These are phyloP conservation scores for Fabrea salina DNA, from an alignment of 169 alveolate species.

Conservation along the genomic window DNA sequence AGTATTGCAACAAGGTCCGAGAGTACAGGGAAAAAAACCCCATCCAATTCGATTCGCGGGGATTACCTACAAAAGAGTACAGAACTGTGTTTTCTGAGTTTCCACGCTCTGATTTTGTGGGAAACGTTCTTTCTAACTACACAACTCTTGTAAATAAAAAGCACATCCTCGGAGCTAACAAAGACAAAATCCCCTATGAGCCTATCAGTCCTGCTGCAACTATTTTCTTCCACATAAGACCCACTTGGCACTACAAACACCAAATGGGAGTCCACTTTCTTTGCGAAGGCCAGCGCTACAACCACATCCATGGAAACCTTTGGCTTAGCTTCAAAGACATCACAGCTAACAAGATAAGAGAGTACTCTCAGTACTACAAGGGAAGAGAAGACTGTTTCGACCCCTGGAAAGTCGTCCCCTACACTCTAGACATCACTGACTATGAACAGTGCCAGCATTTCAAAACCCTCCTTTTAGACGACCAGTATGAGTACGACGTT, in stretches of 20 bases:
- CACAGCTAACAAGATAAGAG: not conserved
- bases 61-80: not conserved
- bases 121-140: not conserved
- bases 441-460: constrained; percentile 13
- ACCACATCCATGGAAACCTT: constrained; percentile 27
- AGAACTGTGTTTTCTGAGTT: constrained; percentile 16
- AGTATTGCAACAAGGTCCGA: constrained; percentile 1
- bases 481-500: not conserved
- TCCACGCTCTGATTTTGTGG: not conserved
- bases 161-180: not conserved
- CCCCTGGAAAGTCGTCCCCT: constrained; percentile 1
- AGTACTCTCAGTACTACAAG: not conserved
- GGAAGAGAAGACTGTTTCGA: constrained; percentile 12
- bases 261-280: not conserved
- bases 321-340: constrained; percentile 5
- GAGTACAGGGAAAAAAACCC: not conserved
- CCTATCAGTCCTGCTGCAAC: not conserved
- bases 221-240: not conserved
- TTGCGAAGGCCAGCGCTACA: not conserved
- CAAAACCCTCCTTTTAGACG: not conserved
- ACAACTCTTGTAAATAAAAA: not conserved
- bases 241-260: constrained; percentile 4
- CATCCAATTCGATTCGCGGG: not conserved
- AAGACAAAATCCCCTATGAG: no score
- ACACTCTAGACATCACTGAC: not conserved